Conservation (phyloP, 2,329 filamentous ascomycete genomes). For the Colletotrichum sp. region DNA sequence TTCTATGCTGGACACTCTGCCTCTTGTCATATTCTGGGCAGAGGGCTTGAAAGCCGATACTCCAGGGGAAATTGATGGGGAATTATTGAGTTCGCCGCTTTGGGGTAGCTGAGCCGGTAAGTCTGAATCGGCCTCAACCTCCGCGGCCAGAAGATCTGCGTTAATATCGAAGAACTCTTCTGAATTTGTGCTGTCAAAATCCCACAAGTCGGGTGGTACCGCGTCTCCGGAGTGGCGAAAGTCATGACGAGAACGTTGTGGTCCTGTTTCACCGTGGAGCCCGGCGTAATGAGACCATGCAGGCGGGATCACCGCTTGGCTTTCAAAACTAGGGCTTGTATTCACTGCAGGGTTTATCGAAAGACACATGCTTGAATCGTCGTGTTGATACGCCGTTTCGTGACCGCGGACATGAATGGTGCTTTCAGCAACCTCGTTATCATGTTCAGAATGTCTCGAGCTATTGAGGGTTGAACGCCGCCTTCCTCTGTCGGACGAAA, state of each 20-base stretch:
- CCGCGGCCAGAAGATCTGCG: rapidly evolving
- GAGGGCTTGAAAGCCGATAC: not conserved
- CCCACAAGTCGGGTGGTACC: not conserved
- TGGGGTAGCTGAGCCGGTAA: not conserved
- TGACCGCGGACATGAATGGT: not conserved
- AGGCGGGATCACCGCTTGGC: rapidly evolving
- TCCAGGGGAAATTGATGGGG: rapidly evolving
- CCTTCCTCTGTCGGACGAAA: not conserved
- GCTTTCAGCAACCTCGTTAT: not conserved
- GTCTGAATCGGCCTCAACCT: rapidly evolving
- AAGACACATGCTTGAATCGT: not conserved
- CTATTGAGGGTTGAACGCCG: not conserved
- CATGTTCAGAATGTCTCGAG: not conserved
- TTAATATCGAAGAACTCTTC: not conserved
- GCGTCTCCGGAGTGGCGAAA: not conserved
- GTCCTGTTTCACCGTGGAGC: not conserved
- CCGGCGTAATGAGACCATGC: not conserved
- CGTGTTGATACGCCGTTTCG: rapidly evolving
- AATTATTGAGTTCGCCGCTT: not conserved
- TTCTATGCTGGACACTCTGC: not conserved
- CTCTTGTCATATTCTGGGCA: rapidly evolving
- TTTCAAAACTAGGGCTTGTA: rapidly evolving
- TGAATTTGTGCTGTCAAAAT: not conserved
- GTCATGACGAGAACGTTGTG: not conserved
- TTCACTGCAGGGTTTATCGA: not conserved